Percentiles rank a stretch among this genome's conserved stretches.
Evolutionary conservation across 208 protist species (phyloP).

Genomic region (Phytomonas sp.): DNA sequence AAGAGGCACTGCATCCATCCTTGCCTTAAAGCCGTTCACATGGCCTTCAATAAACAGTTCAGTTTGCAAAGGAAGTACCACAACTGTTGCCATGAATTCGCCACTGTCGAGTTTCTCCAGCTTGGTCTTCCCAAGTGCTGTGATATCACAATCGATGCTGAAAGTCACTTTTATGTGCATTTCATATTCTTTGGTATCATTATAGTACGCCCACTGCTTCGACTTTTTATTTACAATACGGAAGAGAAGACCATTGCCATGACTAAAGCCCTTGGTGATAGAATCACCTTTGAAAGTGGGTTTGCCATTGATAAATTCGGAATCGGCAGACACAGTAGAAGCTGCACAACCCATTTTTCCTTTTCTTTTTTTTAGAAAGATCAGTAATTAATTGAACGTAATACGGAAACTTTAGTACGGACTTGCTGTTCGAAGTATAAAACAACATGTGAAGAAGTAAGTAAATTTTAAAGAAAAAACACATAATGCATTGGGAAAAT

Average conservation of each 20-base stretch:
- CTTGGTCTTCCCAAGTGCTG: conserved; percentile 58
- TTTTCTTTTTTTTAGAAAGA: background rate
- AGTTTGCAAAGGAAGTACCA: conserved; percentile 68
- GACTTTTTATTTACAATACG: conserved; percentile 75
- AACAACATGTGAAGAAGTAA: background rate
- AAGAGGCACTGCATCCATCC: conserved; percentile 66
- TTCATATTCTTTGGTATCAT: conserved; percentile 79
- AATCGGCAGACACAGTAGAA: conserved; percentile 26
- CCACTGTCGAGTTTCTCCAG: conserved; percentile 49
- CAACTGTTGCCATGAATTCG: conserved; percentile 44
- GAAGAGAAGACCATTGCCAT: conserved; percentile 78
- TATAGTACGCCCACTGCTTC: conserved; percentile 85
- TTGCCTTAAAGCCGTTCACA: conserved; percentile 72
- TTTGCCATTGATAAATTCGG: conserved; percentile 55
- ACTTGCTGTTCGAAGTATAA: background rate
- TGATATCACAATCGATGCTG: conserved; percentile 65
- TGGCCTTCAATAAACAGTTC: conserved; percentile 77
- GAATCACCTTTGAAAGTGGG: conserved; percentile 66
- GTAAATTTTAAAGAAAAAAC: background rate
- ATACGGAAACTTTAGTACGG: background rate
- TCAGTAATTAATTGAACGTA: background rate
- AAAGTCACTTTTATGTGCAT: conserved; percentile 76
- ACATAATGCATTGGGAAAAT: background rate
- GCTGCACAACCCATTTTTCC: conserved; percentile 71
- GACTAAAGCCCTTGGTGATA: conserved; percentile 60